These are phyloP conservation scores for Fusarium guadeloupense DNA, from an alignment of 2,329 filamentous ascomycete genomes.

Conservation along the genomic window DNA sequence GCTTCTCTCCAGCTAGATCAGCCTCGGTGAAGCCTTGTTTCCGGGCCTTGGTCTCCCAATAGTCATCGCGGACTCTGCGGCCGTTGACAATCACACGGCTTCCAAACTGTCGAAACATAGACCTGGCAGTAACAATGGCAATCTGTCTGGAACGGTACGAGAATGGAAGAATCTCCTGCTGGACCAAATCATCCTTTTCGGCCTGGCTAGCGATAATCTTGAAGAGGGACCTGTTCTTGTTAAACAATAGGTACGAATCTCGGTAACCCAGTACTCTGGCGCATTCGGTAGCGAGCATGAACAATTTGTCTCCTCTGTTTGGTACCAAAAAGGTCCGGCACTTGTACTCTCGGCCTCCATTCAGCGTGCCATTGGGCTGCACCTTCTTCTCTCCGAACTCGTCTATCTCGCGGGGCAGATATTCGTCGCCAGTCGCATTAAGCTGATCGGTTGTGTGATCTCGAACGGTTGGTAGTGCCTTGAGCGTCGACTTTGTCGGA, in stretches of 20 bases:
- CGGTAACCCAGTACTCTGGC: slow-evolving; percentile 92
- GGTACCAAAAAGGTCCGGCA: slow-evolving; percentile 95
- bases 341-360: slow-evolving; percentile 86
- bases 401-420: slow-evolving; percentile 91
- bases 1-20: slow-evolving; percentile 93
- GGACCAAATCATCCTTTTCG: slow-evolving; percentile 96
- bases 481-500: slow-evolving; percentile 84
- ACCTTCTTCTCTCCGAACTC: slow-evolving; percentile 96
- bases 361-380: slow-evolving; percentile 79
- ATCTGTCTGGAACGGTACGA: slow-evolving; percentile 99
- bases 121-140: slow-evolving; percentile 94
- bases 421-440: slow-evolving; percentile 89
- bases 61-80: slow-evolving; percentile 92
- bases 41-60: slow-evolving; percentile 96
- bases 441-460: slow-evolving; percentile 98
- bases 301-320: slow-evolving; percentile 89
- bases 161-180: slow-evolving; percentile 94
- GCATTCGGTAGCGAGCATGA: slow-evolving; percentile 98
- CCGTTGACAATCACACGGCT: slow-evolving; percentile 92
- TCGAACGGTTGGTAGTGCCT: slow-evolving; percentile 92
- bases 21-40: slow-evolving; percentile 99
- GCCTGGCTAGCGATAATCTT: slow-evolving; percentile 97
- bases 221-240: slow-evolving; percentile 95
- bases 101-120: slow-evolving; percentile 99
- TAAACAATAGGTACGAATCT: slow-evolving; percentile 98